Evolutionary conservation across 2,329 filamentous ascomycete species (phyloP), one percentile per base, ranked within the genome.

Genomic region (Fusarium praegraminearum): DNA sequence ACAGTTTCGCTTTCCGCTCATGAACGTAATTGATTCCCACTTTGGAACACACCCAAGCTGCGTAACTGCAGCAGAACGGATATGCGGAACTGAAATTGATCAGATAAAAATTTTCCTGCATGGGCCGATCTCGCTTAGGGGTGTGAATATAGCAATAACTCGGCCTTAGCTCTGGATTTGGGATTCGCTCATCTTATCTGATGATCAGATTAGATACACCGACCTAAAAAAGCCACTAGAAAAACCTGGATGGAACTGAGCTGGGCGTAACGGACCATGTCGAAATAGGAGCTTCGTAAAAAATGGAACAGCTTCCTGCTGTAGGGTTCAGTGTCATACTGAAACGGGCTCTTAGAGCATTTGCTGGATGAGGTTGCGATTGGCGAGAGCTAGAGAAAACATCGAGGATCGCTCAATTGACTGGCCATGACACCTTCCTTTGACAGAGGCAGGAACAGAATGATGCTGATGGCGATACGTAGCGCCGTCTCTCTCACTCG

Each of bases 121-220:
- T 49, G 41, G 47, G 62, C 73, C 73, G 73, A 73, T 59, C 32
- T 75, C 73, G 73, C 71, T 47, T 43, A 15, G 45, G 62, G 51
- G 72, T 44, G 70, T 65, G 68, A 16, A 38, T 11, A 18, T 65
- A 71, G 52, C 35, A 52, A 52, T 5, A 12, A 40, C 18, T 36
- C 41, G 47, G 46, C 26, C 32, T 30, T 54, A 24, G 36, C n/a
- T 59, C 57, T 62, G 28, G 15, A n/a, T 33, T 24, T 50, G 53
- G 46, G 52, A 67, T 55, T 46, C 38, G 24, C 41, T 71, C 75
- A 82, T 82, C 80, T 82, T 80, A 82, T 82, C 80, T 77, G 80
- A 82, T 82, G 71, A 82, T 82, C 80, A 79, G 79, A 82, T 82
- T 80, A 82, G 77, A 80, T 80, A 76, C 62, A 70, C 60, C 33